Conservation (phyloP, 2,329 filamentous ascomycete species). For the Pseudopyrenochaeta lycopersici region DNA sequence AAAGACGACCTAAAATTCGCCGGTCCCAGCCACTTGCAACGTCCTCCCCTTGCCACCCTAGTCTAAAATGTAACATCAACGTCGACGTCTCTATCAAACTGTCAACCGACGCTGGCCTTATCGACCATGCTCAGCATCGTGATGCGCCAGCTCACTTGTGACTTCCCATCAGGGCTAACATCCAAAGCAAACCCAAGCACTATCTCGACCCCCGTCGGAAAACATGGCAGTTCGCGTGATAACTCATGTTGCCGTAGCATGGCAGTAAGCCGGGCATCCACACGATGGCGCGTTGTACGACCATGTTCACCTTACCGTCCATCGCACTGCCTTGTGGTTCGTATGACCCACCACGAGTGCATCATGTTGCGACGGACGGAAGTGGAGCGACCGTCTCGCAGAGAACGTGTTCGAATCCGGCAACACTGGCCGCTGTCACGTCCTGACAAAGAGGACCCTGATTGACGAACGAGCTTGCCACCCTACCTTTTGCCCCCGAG, state of each 20-base stretch:
- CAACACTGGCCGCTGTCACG: slow-evolving; percentile 30
- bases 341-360: slow-evolving; percentile 29
- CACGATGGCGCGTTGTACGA: slow-evolving; percentile 43
- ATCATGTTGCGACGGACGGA: slow-evolving; percentile 14
- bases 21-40: slow-evolving; percentile 36
- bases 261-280: slow-evolving; percentile 17
- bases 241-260: slow-evolving; percentile 39
- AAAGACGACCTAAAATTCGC: slow-evolving; percentile 8
- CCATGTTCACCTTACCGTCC: slow-evolving; percentile 39
- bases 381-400: slow-evolving; percentile 14
- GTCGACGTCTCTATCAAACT: slow-evolving; percentile 18
- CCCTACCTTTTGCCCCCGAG: slow-evolving; percentile 15
- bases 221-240: slow-evolving; percentile 10
- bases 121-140: slow-evolving; percentile 11
- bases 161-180: slow-evolving; percentile 5
- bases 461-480: slow-evolving; percentile 25
- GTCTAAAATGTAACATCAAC: slow-evolving; percentile 36
- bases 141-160: not conserved
- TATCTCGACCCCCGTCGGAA: slow-evolving; percentile 3
- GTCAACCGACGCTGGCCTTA: slow-evolving; percentile 15
- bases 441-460: slow-evolving; percentile 34
- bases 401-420: slow-evolving; percentile 22
- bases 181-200: slow-evolving; percentile 7
- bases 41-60: slow-evolving; percentile 25
- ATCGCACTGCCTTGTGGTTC: slow-evolving; percentile 29